Evolutionary conservation across 768 basidiomycete genomes (phyloP).

Genomic region (Phaffia tasmanica): DNA sequence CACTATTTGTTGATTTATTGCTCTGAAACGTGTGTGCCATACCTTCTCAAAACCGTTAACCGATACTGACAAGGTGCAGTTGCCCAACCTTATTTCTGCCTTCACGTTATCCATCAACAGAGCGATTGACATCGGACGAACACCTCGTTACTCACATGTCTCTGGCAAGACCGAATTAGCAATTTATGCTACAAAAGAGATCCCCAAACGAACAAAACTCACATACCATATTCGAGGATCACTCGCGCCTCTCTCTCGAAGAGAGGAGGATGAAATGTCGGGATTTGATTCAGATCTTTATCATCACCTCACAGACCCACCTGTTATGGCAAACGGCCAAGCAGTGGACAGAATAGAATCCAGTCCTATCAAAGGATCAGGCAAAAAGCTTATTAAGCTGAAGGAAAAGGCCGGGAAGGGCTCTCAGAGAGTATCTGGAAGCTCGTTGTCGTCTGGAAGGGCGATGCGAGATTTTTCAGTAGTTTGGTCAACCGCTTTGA

Average conservation of each 20-base stretch:
- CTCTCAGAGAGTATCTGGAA: neutral
- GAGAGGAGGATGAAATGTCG: neutral
- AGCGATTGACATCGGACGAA: conserved; percentile 9
- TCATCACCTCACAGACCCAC: neutral
- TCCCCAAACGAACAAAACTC: neutral
- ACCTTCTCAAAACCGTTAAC: too few species aligned
- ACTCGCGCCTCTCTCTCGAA: neutral
- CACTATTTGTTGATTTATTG: too few species aligned
- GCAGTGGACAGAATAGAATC: neutral
- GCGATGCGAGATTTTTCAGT: conserved; percentile 11
- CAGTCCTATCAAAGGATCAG: too few species aligned
- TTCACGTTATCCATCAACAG: neutral
- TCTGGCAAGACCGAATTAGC: conserved; percentile 10
- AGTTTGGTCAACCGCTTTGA: neutral
- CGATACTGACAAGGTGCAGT: too few species aligned
- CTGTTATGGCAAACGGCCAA: neutral
- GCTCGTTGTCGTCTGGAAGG: neutral
- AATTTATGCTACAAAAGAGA: neutral
- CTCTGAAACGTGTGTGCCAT: too few species aligned
- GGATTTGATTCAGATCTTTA: neutral
- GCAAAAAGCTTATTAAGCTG: too few species aligned
- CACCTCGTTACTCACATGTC: conserved; percentile 7
- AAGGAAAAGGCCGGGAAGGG: neutral
- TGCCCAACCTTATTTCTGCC: neutral
- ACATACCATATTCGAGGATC: neutral